Base-by-base conservation (phyloP, 2,329 filamentous ascomycete species). In the Emydomyces testavorans region DNA sequence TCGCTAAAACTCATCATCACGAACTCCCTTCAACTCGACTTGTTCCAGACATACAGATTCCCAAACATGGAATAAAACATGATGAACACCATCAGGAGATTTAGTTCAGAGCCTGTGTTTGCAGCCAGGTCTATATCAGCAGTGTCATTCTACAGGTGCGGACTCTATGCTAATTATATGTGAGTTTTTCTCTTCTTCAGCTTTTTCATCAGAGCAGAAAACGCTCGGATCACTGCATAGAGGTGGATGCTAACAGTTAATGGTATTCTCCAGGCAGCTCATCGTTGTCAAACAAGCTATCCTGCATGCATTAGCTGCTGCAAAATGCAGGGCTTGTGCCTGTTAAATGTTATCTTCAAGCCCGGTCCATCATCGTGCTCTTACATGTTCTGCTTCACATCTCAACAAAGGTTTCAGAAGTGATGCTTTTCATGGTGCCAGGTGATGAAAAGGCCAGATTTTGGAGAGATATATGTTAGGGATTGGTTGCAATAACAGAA, bases 41-140 rank as follows among this genome's bases (percentile, higher is more conserved):
- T 48, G 31, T 48, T 36, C 34, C 35, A 29, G 40, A 52, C 1
- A 26, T 35, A 20, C 45, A 48, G 21, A 52, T 24, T 48, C 43
- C 50, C 36, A 45, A 36, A 36, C 31, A 31, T 18, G 21, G n/a
- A 24, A 39, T 6, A 7, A 39, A 28, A 13, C 35, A 37, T 28
- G 37, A 15, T 39, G 37, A 39, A 39, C 15, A 23, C 37, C 23
- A 3, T 7, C 6, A 24, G 36, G 36, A 20, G 36, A 8, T 13
- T 23, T n/a, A n/a, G n/a, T n/a, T n/a, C n/a, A n/a, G n/a, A n/a
- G n/a, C n/a, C n/a, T n/a, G n/a, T n/a, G n/a, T n/a, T n/a, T n/a
- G n/a, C n/a, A n/a, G n/a, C n/a, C n/a, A n/a, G n/a, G n/a, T n/a
- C n/a, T n/a, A n/a, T n/a, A n/a, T n/a, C n/a, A n/a, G n/a, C n/a